Percentiles rank a stretch among this genome's conserved stretches.
Evolutionary conservation across 495 filamentous ascomycete species (phyloP).

Genomic region (Penicillium maclennaniae): DNA sequence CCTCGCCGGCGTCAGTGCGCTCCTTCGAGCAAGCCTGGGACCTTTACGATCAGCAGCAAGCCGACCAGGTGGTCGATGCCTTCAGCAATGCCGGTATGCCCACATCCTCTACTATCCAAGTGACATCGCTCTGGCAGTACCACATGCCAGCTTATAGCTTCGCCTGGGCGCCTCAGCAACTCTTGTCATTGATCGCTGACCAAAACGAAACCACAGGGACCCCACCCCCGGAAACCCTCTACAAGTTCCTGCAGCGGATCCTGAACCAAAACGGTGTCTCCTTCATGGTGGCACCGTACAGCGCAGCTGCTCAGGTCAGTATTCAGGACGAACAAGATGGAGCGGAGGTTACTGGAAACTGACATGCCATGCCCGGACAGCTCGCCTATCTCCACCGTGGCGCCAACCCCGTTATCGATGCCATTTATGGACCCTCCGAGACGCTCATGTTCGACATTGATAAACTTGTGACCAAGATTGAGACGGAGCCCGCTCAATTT

Average conservation of each 20-base stretch:
- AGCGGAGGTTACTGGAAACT: neutral
- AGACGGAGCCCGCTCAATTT: constrained; percentile 63
- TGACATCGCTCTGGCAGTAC: constrained; percentile 1
- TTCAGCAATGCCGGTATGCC: constrained; percentile 80
- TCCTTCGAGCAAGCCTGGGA: constrained; percentile 70
- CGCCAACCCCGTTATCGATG: constrained; percentile 64
- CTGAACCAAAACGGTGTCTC: constrained; percentile 64
- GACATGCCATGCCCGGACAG: constrained; percentile 38
- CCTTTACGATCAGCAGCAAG: constrained; percentile 75
- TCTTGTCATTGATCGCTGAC: constrained; percentile 19
- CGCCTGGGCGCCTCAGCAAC: neutral
- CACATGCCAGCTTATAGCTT: neutral
- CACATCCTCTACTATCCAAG: neutral
- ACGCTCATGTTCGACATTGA: constrained; percentile 82
- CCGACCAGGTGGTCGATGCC: constrained; percentile 70
- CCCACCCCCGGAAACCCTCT: constrained; percentile 57
- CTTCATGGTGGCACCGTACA: constrained; percentile 87
- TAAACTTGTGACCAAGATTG: constrained; percentile 74
- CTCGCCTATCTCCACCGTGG: constrained; percentile 76
- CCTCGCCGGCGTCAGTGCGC: constrained; percentile 42
- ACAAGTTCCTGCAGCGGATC: constrained; percentile 69
- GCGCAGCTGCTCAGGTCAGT: constrained; percentile 79
- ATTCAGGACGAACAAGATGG: neutral
- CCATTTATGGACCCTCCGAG: constrained; percentile 82
- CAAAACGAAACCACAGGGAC: constrained; percentile 40